A percentile compares a stretch with the other conserved stretches of the same genome.
These are phyloP conservation scores for Candida verbasci DNA, from an alignment of 805 yeast genomes.

Conservation along the genomic window DNA sequence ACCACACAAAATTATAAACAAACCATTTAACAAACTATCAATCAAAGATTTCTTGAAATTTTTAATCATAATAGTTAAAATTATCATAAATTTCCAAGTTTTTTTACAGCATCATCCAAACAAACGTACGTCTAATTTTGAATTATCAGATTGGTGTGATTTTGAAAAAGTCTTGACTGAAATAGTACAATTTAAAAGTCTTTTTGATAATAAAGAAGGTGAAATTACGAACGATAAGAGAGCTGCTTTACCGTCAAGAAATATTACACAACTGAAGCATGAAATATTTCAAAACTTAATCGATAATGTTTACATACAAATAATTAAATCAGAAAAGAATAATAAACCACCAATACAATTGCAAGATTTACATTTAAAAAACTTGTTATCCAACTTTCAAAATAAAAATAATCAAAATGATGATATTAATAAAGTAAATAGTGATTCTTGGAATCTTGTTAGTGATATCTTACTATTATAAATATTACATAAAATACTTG, in stretches of 20 bases:
- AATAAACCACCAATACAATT: conserved; percentile 10
- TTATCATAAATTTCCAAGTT: conserved; percentile 30
- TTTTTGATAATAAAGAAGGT: neutral
- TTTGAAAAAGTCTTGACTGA: conserved; percentile 10
- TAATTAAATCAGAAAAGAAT: conserved; percentile 4
- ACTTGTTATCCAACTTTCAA: conserved; percentile 18
- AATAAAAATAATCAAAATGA: conserved; percentile 16
- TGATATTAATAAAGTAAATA: conserved; percentile 13
- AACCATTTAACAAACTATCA: conserved; percentile 34
- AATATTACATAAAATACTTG: neutral
- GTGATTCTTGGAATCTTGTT: conserved; percentile 25
- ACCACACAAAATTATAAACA: conserved; percentile 39
- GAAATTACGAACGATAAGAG: no score
- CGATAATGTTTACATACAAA: conserved; percentile 5
- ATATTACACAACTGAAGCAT: neutral
- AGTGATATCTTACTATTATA: conserved; percentile 19
- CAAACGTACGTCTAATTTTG: conserved; percentile 4
- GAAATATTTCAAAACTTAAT: conserved; percentile 7
- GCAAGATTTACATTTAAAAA: conserved; percentile 18
- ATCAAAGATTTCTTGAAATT: conserved; percentile 35
- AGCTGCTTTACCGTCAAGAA: no score
- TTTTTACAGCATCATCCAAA: conserved; percentile 14
- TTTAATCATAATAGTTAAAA: conserved; percentile 32
- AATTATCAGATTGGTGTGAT: conserved; percentile 10
- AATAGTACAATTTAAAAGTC: conserved; percentile 8